Evolutionary conservation across 2,329 filamentous ascomycete genomes (phyloP).

Genomic region (Parafenestella ontariensis): DNA sequence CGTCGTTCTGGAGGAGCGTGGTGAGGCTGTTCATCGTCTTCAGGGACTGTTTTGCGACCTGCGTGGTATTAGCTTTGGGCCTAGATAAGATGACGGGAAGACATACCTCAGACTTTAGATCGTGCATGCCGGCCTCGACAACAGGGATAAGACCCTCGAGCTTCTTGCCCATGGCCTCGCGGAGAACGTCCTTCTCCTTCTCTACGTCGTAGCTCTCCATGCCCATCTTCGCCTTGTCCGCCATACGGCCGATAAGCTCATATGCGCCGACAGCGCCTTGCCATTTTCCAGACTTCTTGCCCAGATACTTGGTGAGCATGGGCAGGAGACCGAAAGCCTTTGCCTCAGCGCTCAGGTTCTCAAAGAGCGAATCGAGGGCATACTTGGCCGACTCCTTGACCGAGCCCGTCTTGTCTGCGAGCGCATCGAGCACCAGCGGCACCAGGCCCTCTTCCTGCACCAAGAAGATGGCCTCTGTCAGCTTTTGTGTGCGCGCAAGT

Average conservation of each 20-base stretch:
- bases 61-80: constrained; percentile 18
- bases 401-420: constrained; percentile 87
- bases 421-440: constrained; percentile 76
- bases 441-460: constrained; percentile 81
- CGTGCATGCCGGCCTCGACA: constrained; percentile 93
- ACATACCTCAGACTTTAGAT: constrained; percentile 78
- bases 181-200: constrained; percentile 83
- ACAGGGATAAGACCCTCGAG: constrained; percentile 88
- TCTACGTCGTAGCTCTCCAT: constrained; percentile 86
- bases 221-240: constrained; percentile 88
- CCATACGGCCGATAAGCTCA: constrained; percentile 88
- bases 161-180: constrained; percentile 88
- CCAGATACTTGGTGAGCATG: constrained; percentile 75
- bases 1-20: constrained; percentile 91
- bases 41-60: constrained; percentile 80
- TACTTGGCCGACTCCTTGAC: constrained; percentile 94
- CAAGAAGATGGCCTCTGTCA: constrained; percentile 82
- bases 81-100: neutral
- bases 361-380: constrained; percentile 87
- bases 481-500: constrained; percentile 76
- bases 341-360: constrained; percentile 78
- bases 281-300: constrained; percentile 91
- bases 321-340: constrained; percentile 85
- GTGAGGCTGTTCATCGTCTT: constrained; percentile 92
- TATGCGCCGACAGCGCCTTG: constrained; percentile 91